These are phyloP conservation scores for Tetrahymena borealis DNA, from an alignment of 73 alveolate species.

Conservation along the genomic window DNA sequence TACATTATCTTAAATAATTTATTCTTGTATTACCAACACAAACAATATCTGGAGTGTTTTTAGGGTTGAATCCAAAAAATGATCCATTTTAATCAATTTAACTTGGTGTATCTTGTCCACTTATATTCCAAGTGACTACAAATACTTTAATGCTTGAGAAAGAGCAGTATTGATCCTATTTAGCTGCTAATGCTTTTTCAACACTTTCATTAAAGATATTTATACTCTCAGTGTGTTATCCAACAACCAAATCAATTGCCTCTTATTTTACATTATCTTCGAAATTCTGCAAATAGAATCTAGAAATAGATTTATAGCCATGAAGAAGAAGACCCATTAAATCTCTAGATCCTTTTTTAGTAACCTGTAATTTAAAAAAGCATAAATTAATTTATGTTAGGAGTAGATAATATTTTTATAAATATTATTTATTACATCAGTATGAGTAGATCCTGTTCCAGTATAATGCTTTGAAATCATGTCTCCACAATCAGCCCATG, in stretches of 20 bases:
- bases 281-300: slow-evolving; percentile 83
- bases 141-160: not conserved
- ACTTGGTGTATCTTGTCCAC: not conserved
- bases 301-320: slow-evolving; percentile 68
- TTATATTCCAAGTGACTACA: not conserved
- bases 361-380: slow-evolving; percentile 25
- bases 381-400: not conserved
- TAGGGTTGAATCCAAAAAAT: not conserved
- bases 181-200: not conserved
- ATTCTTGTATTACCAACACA: not conserved
- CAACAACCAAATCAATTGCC: slow-evolving; percentile 40
- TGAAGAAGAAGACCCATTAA: slow-evolving; percentile 75
- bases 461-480: slow-evolving; percentile 75
- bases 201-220: not conserved
- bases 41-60: not conserved
- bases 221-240: slow-evolving; percentile 24
- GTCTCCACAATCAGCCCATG: slow-evolving; percentile 96
- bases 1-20: not conserved
- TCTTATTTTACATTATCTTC: slow-evolving; percentile 80
- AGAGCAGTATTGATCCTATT: not conserved
- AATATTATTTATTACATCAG: slow-evolving; percentile 49
- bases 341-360: slow-evolving; percentile 91
- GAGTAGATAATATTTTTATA: not conserved
- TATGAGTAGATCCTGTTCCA: slow-evolving; percentile 96
- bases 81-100: not conserved